Evolutionary conservation across 768 basidiomycete genomes (phyloP), one percentile per base, ranked within the genome.

Genomic region (Boletellus sp.): DNA sequence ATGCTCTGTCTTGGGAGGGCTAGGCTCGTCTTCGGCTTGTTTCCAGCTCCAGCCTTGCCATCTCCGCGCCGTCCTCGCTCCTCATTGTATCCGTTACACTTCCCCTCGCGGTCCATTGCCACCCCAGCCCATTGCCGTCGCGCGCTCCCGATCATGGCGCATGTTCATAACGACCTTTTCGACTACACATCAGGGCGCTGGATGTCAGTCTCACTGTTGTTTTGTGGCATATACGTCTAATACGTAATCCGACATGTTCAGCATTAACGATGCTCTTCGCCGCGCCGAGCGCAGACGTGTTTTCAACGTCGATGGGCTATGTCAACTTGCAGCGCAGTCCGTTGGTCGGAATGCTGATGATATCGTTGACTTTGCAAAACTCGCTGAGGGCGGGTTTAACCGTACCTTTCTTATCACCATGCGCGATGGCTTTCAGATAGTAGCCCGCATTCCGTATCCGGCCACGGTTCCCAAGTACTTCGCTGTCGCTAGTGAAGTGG

Each of bases 381-480:
- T 41, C 23, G 39, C 15, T 6, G 39, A 41, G 23, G 39, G 39
- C 9, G 39, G 23, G 2, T 26, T 26, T 3, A 41, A 41, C 22
- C 39, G 39, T 3, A n/a, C 39, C 16, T 69, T 69, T 50, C 58
- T 69, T 47, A 57, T 69, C 52, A 63, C 62, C 35, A 45, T 69
- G 57, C 51, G 37, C 35, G 36, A 24, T 41, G 61, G 52, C 45
- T 60, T 62, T 50, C 42, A 46, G 37, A 45, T 62, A 53, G 55
- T 51, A 3, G 48, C 41, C 5, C 48, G 48, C 19, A 45, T 45
- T 19, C 50, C 44, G 17, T 51, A 45, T 12, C 50, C 23, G 0
- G 24, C 20, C 4, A 45, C 33, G 22, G 12, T 45, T 6, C 50
- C 50, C 16, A 45, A 45, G 23, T 33, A 28, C 39, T 50, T 15